Evolutionary conservation across 73 alveolate genomes (phyloP).

Genomic region (Stentor coeruleus): DNA sequence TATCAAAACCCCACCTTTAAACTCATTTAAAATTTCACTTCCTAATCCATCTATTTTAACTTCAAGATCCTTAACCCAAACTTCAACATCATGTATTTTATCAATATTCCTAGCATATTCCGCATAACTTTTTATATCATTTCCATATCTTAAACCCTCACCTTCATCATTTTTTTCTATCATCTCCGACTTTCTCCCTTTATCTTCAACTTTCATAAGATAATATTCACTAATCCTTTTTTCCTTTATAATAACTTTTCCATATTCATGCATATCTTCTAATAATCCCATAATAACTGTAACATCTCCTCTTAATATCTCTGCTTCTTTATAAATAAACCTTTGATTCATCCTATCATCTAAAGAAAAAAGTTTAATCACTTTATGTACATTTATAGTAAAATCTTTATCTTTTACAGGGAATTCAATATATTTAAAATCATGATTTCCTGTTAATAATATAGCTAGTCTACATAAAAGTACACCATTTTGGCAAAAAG

Average conservation of each 20-base stretch:
- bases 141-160: too few relatives aligned
- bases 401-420: too few relatives aligned
- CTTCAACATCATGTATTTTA: neutral
- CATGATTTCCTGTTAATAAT: too few relatives aligned
- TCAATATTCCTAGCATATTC: too few relatives aligned
- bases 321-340: neutral
- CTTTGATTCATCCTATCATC: neutral
- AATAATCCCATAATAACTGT: neutral
- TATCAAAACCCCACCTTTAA: neutral
- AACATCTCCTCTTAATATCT: neutral
- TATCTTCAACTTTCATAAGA: too few relatives aligned
- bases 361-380: too few relatives aligned
- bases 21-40: neutral
- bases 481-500: neutral
- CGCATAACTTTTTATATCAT: neutral
- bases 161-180: neutral
- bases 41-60: too few relatives aligned
- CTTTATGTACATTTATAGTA: neutral
- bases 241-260: too few relatives aligned
- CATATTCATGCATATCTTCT: neutral
- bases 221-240: too few relatives aligned
- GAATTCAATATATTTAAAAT: too few relatives aligned
- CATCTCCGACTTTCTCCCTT: too few relatives aligned
- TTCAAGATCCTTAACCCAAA: neutral
- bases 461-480: too few relatives aligned